Evolutionary conservation across 805 yeast genomes (phyloP).

Genomic region (Zygotorulaspora chibaensis): DNA sequence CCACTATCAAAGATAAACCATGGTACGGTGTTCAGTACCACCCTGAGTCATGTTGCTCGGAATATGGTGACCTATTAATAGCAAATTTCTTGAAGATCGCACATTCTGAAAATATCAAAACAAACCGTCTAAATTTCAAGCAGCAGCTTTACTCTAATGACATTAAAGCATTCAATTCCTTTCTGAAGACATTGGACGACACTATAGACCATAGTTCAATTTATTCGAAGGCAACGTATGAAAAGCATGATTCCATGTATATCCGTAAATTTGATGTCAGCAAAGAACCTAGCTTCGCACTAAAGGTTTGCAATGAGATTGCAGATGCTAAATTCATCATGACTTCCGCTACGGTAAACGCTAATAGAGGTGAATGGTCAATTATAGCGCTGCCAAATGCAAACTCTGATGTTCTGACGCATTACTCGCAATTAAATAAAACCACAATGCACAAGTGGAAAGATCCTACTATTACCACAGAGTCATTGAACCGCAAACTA

Average conservation of each 20-base stretch:
- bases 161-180: constrained; percentile 2
- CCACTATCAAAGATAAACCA: constrained; percentile 53
- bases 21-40: constrained; percentile 95
- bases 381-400: constrained; percentile 67
- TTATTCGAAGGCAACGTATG: constrained; percentile 8
- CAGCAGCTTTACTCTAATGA: constrained; percentile 11
- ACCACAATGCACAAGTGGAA: constrained; percentile 32
- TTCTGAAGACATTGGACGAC: constrained; percentile 10
- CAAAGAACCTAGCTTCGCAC: constrained; percentile 29
- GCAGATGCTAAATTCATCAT: constrained; percentile 44
- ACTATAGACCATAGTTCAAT: constrained; percentile 30
- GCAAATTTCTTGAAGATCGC: constrained; percentile 47
- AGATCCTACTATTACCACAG: constrained; percentile 16
- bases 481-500: neutral
- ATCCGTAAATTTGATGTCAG: constrained; percentile 13
- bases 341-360: constrained; percentile 58
- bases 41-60: constrained; percentile 90
- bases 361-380: constrained; percentile 67
- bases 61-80: constrained; percentile 55
- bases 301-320: constrained; percentile 51
- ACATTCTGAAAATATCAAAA: constrained; percentile 19
- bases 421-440: constrained; percentile 48
- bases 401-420: constrained; percentile 47
- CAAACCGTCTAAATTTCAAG: constrained; percentile 16
- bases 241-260: constrained; percentile 2